A percentile compares a stretch with the other conserved stretches of the same genome.
Conservation (phyloP, 148 eudicot species). For the Rhododendron mucronatum region DNA sequence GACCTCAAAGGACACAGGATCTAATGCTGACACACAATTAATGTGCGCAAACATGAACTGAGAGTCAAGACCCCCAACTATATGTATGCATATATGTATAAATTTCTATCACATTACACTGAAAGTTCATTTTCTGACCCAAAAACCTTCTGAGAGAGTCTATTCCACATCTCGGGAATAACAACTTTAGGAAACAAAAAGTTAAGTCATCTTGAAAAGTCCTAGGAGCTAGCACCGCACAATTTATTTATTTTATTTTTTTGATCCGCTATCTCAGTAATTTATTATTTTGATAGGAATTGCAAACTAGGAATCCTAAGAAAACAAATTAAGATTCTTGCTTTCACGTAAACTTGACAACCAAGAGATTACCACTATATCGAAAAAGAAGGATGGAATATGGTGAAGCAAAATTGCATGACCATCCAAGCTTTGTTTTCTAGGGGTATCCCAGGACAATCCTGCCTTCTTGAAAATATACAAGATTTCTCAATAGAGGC, state of each 20-base stretch:
- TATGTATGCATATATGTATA: neutral
- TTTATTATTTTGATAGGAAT: neutral
- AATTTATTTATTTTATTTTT: neutral
- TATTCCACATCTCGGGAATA: neutral
- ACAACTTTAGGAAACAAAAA: neutral
- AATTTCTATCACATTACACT: neutral
- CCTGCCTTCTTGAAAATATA: neutral
- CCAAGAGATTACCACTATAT: neutral
- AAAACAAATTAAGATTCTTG: neutral
- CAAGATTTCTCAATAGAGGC: neutral
- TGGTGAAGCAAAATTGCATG: neutral
- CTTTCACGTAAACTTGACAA: neutral
- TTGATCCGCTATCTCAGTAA: neutral
- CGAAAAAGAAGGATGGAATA: neutral
- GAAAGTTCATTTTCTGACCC: neutral
- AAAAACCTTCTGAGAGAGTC: neutral
- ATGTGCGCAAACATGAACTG: neutral
- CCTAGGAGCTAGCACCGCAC: neutral
- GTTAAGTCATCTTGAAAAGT: neutral
- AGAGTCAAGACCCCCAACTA: neutral
- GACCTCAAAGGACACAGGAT: neutral
- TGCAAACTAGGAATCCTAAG: neutral
- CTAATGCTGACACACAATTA: neutral
- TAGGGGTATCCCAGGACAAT: neutral
- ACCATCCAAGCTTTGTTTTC: neutral